These are phyloP conservation scores for Boechera divaricarpa DNA, from an alignment of 345 rosid genomes.

Conservation along the genomic window DNA sequence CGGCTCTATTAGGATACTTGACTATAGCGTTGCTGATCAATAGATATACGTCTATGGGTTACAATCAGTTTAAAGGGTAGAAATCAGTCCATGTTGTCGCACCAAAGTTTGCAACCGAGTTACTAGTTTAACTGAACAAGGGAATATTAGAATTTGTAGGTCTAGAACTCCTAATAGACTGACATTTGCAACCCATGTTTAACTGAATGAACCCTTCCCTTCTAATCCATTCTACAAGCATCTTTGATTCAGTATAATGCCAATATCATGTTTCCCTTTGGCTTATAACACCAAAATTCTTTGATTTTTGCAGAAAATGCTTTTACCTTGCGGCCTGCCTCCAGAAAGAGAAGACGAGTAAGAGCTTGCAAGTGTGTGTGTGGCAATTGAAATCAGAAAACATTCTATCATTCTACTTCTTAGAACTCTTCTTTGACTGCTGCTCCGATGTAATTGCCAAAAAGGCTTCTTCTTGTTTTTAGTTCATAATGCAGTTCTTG, in stretches of 20 bases:
- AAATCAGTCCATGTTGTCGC: not conserved
- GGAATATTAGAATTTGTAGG: not conserved
- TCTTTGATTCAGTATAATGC: not conserved
- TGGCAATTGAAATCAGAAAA: not conserved
- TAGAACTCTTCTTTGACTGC: not conserved
- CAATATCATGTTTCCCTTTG: not conserved
- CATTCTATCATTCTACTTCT: conserved; percentile 5
- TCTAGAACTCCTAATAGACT: not conserved
- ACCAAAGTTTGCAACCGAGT: not conserved
- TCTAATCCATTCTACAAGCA: not conserved
- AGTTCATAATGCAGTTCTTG: not conserved
- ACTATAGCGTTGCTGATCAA: not conserved
- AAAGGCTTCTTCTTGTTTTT: not conserved
- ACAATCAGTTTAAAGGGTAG: not conserved
- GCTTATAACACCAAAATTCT: not conserved
- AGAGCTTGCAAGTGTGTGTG: conserved; percentile 18
- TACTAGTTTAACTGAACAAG: not conserved
- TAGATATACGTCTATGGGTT: not conserved
- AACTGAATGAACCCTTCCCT: not conserved
- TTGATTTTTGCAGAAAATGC: conserved; percentile 82
- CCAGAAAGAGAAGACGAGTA: conserved; percentile 95
- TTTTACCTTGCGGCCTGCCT: conserved; percentile 91
- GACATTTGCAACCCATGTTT: not conserved
- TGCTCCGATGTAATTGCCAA: not conserved
- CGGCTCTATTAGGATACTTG: not conserved